Evolutionary conservation across 1,284 basidiomycete species (phyloP).

Genomic region (Meripilus lineatus): DNA sequence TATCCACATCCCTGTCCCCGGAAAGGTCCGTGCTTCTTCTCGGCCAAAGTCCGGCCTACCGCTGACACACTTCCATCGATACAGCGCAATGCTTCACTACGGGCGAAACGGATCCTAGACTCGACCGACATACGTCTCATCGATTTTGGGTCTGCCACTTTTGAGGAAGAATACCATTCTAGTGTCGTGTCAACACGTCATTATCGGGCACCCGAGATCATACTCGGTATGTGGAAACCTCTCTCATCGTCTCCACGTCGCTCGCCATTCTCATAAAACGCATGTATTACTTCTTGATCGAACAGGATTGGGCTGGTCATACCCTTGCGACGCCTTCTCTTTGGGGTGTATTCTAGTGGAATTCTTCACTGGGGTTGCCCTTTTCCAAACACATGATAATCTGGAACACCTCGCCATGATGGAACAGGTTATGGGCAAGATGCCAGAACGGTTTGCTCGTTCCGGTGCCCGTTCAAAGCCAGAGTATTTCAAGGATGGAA

Average conservation of each 20-base stretch:
- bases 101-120: constrained; percentile 71
- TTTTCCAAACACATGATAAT: constrained; percentile 99
- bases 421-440: constrained; percentile 98
- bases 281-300: too few relatives aligned
- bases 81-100: constrained; percentile 57
- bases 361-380: constrained; percentile 95
- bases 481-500: constrained; percentile 87
- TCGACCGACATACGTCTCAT: constrained; percentile 95
- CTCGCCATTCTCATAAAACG: constrained; percentile 8
- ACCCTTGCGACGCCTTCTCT: constrained; percentile 97
- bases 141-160: constrained; percentile 98
- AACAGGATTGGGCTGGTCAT: constrained; percentile 94
- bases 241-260: not conserved
- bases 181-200: constrained; percentile 97
- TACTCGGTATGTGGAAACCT: constrained; percentile 80
- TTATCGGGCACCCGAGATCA: constrained; percentile 99
- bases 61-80: constrained; percentile 10
- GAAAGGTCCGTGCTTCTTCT: constrained; percentile 41
- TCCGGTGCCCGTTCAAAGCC: constrained; percentile 73
- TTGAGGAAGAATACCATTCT: constrained; percentile 97
- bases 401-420: constrained; percentile 99
- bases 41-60: constrained; percentile 2
- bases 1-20: constrained; percentile 49
- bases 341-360: constrained; percentile 99
- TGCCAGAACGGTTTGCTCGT: constrained; percentile 82